These are phyloP conservation scores for Stentor roeselii DNA, from an alignment of 73 alveolate genomes.

Conservation along the genomic window DNA sequence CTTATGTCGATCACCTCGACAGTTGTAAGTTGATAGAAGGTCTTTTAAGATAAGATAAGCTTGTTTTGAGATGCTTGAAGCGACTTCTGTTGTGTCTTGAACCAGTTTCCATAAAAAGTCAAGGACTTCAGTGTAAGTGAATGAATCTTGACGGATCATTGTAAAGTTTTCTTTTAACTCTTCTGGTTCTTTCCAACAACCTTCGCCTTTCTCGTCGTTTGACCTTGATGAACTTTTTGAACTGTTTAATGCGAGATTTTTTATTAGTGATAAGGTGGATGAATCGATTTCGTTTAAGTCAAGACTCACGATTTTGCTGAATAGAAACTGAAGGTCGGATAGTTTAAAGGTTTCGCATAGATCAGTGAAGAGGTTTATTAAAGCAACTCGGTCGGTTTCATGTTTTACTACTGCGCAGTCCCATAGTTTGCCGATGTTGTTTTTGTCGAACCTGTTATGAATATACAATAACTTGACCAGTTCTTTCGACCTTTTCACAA, in stretches of 20 bases:
- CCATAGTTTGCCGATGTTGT: slow-evolving; percentile 55
- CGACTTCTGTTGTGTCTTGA: slow-evolving; percentile 34
- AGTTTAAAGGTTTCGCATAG: not conserved
- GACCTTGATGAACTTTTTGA: not conserved
- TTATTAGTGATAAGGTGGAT: not conserved
- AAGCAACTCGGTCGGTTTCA: slow-evolving; percentile 45
- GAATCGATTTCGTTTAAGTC: not conserved
- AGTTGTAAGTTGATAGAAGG: slow-evolving; percentile 33
- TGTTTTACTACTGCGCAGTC: slow-evolving; percentile 62
- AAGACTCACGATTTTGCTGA: not conserved
- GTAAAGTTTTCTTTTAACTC: not conserved
- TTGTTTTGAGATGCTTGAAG: slow-evolving; percentile 34
- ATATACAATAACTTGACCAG: slow-evolving; percentile 49
- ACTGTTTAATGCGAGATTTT: not conserved
- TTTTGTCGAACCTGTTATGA: slow-evolving; percentile 31
- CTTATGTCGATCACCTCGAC: slow-evolving; percentile 32
- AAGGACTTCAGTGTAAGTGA: slow-evolving; percentile 2
- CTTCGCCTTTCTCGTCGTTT: not conserved
- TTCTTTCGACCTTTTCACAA: slow-evolving; percentile 38
- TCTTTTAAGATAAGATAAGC: slow-evolving; percentile 46
- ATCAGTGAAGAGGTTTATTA: not conserved
- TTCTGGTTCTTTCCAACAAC: not conserved
- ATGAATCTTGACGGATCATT: not conserved
- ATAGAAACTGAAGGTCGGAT: not conserved
- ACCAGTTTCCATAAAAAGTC: slow-evolving; percentile 51